Base-by-base conservation (phyloP, 2,329 filamentous ascomycete species). In the Lasiodiplodia citricola region DNA sequence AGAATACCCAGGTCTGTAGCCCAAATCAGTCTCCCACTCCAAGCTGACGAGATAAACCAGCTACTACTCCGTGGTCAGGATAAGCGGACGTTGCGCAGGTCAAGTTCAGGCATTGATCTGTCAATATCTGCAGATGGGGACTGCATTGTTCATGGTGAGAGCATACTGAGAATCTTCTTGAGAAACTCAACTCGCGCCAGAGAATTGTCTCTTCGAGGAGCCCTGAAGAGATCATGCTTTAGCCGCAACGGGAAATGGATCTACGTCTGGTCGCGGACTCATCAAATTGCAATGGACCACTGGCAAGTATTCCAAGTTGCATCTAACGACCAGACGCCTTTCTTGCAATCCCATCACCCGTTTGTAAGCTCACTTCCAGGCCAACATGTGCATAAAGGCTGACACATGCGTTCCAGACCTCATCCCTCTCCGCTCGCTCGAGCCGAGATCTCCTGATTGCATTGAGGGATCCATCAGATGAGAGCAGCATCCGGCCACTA, bases 201-300 rank as follows among this genome's bases (percentile, higher is more conserved):
- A 25, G 50, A 14, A 18, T 5, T 64, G 18, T 10, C 4, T n/a
- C 21, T 64, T 25, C 44, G 25, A 6, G 60, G 50, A 16, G 18
- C 51, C 1, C 37, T 51, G 10, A 64, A 51, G 14, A 41, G 6
- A 7, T 51, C 63, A 14, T 54, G 25, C 25, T 66, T 66, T 35
- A 66, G 63, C 37, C 51, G n/a, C 18, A 28, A 66, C 31, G 63
- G 63, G 21, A 56, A 66, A 16, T 44, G 35, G 31, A 56, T 66
- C 1, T 66, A 56, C n/a, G 28, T 28, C 23, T 66, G 63, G 63
- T 64, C 63, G 23, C 47, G 50, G 16, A 23, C 28, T 13, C 16
- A n/a, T 23, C 10, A 14, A 13, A 60, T 47, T 28, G 63, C 51
- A 44, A 21, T 25, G 37, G 63, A 66, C 50, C 23, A 56, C 51